Base-by-base conservation (phyloP, 2,329 filamentous ascomycete genomes). In the Fusarium tupiense region DNA sequence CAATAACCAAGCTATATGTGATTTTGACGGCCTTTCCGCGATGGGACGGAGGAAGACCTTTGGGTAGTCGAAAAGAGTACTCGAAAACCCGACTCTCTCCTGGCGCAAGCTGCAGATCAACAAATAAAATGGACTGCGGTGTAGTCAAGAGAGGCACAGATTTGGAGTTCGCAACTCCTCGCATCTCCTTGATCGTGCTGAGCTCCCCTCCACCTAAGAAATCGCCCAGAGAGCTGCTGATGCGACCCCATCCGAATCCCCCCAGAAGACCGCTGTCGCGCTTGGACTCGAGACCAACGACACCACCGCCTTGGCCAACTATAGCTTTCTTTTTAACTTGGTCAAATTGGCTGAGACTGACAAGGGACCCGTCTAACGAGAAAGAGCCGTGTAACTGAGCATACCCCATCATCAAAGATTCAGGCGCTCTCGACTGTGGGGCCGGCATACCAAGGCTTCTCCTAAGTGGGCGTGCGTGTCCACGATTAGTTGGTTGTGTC, bases 331-430 rank as follows among this genome's bases (percentile, higher is more conserved):
- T 90, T 82, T 99, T 99, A 44, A 98, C 95, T 78, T 97, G 94
- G 80, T 99, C 96, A 78, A 99, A 99, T 1, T 94, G 94, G 1
- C 91, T 91, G 44, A 97, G 91, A 77, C 97, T 96, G 68, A 99
- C 91, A 29, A 99, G 85, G 4, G 96, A 98, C 2, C 95, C 95
- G 80, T 99, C 96, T 12, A 99, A 85, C 0, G 91, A 94, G 77
- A 99, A 99, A 0, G 94, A 95, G 8, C 96, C 96, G 82, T 94
- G 93, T 6, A 98, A 90, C 78, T 99, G 96, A 6, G 94, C 96
- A 83, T 97, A 99, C 1, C 95, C 96, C 96, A 99, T 99, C 91
- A 99, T 97, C 61, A 99, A 85, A 3, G 92, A 92, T 81, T 98
- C 95, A 2, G 94, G 91, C 44, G 86, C 81, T 76, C 84, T 86